Base-by-base conservation (phyloP, 2,329 filamentous ascomycete genomes). In the Trichophaea hybrida region DNA sequence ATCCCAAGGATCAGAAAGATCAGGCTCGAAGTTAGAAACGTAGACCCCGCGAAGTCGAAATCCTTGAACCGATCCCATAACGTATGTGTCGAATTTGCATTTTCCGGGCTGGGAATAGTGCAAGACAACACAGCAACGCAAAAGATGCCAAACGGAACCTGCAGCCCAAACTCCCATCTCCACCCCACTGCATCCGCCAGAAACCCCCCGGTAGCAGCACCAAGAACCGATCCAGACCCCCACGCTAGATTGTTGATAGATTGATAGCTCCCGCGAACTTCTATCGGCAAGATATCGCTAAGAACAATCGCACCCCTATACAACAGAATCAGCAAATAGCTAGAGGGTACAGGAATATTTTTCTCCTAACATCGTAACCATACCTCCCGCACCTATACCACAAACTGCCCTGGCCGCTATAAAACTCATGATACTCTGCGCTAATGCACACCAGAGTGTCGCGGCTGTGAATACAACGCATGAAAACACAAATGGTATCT, bases 141-240 rank as follows among this genome's bases (percentile, higher is more conserved):
- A 1, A 78, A 52, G 0, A 77, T 32, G 34, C 83, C 67, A 0
- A 75, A 72, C 2, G 79, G 76, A 2, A 83, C 73, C 70, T 84
- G 81, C 6, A 83, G 71, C 57, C 63, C 53, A 17, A 58, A 50
- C 49, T 24, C 8, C 46, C 37, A 54, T 58, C 85, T 75, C 85
- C 85, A 89, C 34, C 85, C 85, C 1, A 88, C 71, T 37, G 74
- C 75, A 68, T 88, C 84, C 31, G 83, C 83, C 68, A 89, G 79
- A 56, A 81, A 75, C 1, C 85, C 85, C 12, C 85, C 85, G 5
- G 85, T 75, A 0, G 84, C 84, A 1, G 84, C 84, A 2, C 85
- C 85, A 1, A 81, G 73, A 5, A 50, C 55, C 7, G 17, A 74
- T 0, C 75, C 78, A n/a, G 76, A 61, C 1, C 83, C 84, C 65